A percentile compares a stretch with the other conserved stretches of the same genome.
Conservation (phyloP, 1,284 basidiomycete species). For the Taiwanofungus camphoratus region DNA sequence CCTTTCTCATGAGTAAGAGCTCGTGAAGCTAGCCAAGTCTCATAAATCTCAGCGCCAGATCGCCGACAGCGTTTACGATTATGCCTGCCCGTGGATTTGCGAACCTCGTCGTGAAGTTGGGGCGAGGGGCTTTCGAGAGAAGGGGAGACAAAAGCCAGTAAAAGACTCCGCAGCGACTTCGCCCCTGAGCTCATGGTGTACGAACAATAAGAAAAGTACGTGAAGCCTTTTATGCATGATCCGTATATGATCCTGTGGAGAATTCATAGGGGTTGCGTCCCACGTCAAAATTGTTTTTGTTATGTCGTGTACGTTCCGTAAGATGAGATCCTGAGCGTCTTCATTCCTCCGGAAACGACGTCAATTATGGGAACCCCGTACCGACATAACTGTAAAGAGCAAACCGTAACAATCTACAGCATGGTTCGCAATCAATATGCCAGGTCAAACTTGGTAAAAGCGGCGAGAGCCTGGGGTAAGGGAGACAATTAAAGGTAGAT, state of each 20-base stretch:
- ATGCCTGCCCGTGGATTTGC: neutral
- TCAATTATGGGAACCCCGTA: conserved; percentile 34
- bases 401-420: conserved; percentile 7
- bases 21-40: conserved; percentile 63
- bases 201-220: conserved; percentile 19
- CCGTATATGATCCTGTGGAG: conserved; percentile 5
- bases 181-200: conserved; percentile 23
- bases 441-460: conserved; percentile 11
- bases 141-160: conserved; percentile 9
- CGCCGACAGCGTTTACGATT: neutral
- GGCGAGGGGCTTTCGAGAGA: neutral
- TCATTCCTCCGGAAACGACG: conserved; percentile 28
- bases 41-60: conserved; percentile 30
- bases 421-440: conserved; percentile 1
- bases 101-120: neutral
- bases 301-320: conserved; percentile 20
- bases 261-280: conserved; percentile 15
- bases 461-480: conserved; percentile 13
- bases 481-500: conserved; percentile 14
- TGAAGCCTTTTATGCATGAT: conserved; percentile 10
- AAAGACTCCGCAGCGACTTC: conserved; percentile 3
- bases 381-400: conserved; percentile 19
- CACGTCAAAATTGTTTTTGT: conserved; percentile 36
- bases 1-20: conserved; percentile 32
- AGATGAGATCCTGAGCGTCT: conserved; percentile 36